A percentile compares a stretch with the other conserved stretches of the same genome.
Evolutionary conservation across 1,284 basidiomycete genomes (phyloP).

Genomic region (Austroboletus novae-zelandiae): DNA sequence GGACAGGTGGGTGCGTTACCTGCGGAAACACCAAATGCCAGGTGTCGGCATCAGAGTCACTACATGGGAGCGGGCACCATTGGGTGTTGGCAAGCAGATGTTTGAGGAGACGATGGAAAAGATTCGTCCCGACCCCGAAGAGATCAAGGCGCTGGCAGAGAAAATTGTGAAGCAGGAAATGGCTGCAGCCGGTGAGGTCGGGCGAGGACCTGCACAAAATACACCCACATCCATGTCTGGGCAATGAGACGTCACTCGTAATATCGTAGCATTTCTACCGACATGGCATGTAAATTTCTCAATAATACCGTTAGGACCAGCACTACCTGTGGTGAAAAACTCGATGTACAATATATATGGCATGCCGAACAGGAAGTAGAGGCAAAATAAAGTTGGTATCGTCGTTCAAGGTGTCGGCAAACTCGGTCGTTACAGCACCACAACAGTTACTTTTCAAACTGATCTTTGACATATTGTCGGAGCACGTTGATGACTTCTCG

Average conservation of each 20-base stretch:
- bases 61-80: constrained; percentile 70
- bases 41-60: constrained; percentile 87
- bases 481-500: constrained; percentile 25
- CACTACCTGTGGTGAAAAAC: neutral
- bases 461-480: constrained; percentile 31
- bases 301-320: constrained; percentile 9
- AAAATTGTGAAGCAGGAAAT: constrained; percentile 32
- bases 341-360: neutral
- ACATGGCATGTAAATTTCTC: constrained; percentile 5
- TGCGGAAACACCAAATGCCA: constrained; percentile 74
- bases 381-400: neutral
- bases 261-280: neutral
- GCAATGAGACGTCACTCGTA: neutral
- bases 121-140: constrained; percentile 28
- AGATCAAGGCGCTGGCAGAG: constrained; percentile 38
- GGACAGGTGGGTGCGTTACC: constrained; percentile 80
- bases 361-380: neutral
- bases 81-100: constrained; percentile 59
- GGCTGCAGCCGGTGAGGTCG: constrained; percentile 8
- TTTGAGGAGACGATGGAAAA: constrained; percentile 37
- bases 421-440: neutral
- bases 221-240: neutral
- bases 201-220: neutral
- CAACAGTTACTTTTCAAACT: constrained; percentile 30
- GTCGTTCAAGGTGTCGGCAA: neutral